Base-by-base conservation (phyloP, 176 grass and related monocot species). In the Puya raimondii region DNA sequence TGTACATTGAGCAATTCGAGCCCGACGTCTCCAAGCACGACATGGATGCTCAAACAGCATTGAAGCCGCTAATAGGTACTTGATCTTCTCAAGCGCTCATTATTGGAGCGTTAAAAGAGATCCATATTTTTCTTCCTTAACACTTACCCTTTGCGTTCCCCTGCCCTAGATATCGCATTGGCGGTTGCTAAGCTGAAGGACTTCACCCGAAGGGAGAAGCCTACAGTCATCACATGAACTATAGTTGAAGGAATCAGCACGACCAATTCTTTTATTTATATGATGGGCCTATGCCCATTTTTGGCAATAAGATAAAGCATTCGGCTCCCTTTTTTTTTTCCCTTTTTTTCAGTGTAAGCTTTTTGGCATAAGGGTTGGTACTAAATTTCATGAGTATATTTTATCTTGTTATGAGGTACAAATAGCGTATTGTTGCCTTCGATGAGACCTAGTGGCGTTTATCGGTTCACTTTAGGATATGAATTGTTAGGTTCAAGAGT, bases 1-100 rank as follows among this genome's bases (percentile, higher is more conserved):
- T 96, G 22, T 96, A 96, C 66, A 84, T 91, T 13, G 91, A 96
- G 65, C 91, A 96, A 63, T 96, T 84, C 0, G 91, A 96, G 74
- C 69, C 88, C 1, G 82, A 96, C 77, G 67, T 54, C 61, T 83
- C 91, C 25, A 91, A 88, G 61, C 91, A 96, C 68, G 76, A 74
- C 49, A 47, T 82, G 0, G 88, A 96, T 86, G 91, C 91, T 47
- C 91, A 91, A 65, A 83, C 68, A 63, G 85, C 83, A 50, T 79
- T 96, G 71, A 88, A 80, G 63, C 80, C 91, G 58, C 72, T 96
- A 71, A 91, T 91, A 91, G 88, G 91, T 91, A 6, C 74, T 9
- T 67, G 25, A 66, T 53, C 71, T 70, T 51, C 71, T 15, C 22
- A 50, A 23, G 61, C 53, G 3, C 17, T 61, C 6, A 61, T 61